These are phyloP conservation scores for Nectriaceae sp. DNA, from an alignment of 2,329 filamentous ascomycete species.

Conservation along the genomic window DNA sequence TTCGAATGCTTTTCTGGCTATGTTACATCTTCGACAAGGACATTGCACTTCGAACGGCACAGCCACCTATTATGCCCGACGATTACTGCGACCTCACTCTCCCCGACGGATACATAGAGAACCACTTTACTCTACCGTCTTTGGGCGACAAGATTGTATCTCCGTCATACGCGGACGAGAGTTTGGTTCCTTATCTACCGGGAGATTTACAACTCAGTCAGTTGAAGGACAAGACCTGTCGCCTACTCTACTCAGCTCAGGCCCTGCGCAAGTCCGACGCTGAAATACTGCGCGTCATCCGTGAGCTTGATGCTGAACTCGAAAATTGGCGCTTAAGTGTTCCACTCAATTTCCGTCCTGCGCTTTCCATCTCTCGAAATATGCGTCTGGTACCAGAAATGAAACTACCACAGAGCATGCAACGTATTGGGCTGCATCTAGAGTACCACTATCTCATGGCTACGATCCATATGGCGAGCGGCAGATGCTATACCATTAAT, in stretches of 20 bases:
- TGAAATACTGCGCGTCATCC: constrained; percentile 54
- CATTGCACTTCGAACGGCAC: constrained; percentile 53
- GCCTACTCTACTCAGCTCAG: constrained; percentile 50
- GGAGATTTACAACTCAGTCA: constrained; percentile 51
- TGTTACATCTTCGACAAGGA: constrained; percentile 58
- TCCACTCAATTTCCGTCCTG: constrained; percentile 46
- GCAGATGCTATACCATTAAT: constrained; percentile 40
- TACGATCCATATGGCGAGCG: constrained; percentile 57
- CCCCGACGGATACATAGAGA: constrained; percentile 27
- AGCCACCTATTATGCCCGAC: constrained; percentile 51
- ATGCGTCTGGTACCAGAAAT: constrained; percentile 25
- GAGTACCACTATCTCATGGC: constrained; percentile 59
- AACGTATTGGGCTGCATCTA: constrained; percentile 49
- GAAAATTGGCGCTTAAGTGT: constrained; percentile 56
- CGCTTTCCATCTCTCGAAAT: constrained; percentile 40
- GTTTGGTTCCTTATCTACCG: constrained; percentile 38
- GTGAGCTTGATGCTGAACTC: constrained; percentile 57
- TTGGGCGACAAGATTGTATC: constrained; percentile 2
- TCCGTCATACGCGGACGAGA: neutral
- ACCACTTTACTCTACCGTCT: constrained; percentile 16
- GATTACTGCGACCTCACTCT: constrained; percentile 34
- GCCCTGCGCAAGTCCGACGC: constrained; percentile 53
- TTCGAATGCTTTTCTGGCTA: constrained; percentile 54
- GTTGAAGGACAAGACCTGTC: constrained; percentile 53
- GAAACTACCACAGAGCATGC: constrained; percentile 42